These are phyloP conservation scores for Lodderomyces pseudojiufengensis DNA, from an alignment of 1,139 yeast species.

Conservation along the genomic window DNA sequence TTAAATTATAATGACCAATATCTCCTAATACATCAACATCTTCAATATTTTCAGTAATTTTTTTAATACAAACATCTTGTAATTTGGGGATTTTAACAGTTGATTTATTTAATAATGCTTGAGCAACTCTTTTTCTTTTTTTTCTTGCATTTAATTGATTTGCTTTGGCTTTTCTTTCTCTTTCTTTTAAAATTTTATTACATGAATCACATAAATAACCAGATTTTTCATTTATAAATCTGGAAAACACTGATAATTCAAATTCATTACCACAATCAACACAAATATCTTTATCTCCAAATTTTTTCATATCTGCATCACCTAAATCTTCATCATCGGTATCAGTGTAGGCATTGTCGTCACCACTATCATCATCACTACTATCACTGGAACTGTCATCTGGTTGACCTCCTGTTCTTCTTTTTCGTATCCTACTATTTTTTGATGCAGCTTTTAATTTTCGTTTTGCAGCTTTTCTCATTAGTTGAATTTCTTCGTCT, in stretches of 20 bases:
- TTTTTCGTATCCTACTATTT: not conserved
- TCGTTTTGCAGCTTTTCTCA: slow-evolving; percentile 40
- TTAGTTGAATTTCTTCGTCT: slow-evolving; percentile 30
- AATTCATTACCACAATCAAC: slow-evolving; percentile 57
- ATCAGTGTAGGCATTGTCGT: slow-evolving; percentile 27
- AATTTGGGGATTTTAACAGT: slow-evolving; percentile 62
- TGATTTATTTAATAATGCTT: slow-evolving; percentile 72
- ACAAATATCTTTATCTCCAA: slow-evolving; percentile 53
- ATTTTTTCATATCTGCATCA: slow-evolving; percentile 24
- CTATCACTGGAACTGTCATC: slow-evolving; percentile 27
- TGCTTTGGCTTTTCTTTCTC: slow-evolving; percentile 44
- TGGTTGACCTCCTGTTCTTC: slow-evolving; percentile 16
- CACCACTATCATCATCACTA: slow-evolving; percentile 19
- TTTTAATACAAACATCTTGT: slow-evolving; percentile 75
- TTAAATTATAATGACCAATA: slow-evolving; percentile 63
- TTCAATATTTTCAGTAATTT: slow-evolving; percentile 69
- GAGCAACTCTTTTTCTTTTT: slow-evolving; percentile 74
- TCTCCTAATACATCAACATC: slow-evolving; percentile 78
- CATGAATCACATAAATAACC: slow-evolving; percentile 71
- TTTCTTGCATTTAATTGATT: slow-evolving; percentile 64
- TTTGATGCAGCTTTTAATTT: slow-evolving; percentile 30
- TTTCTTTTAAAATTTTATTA: slow-evolving; percentile 40
- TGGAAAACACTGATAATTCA: slow-evolving; percentile 61
- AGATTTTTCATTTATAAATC: slow-evolving; percentile 42
- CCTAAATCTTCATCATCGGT: slow-evolving; percentile 26